Percentiles rank a stretch among this genome's conserved stretches.
phyloP scores from a whole-genome alignment of 768 basidiomycete genomes.

The Imleria badia region DNA sequence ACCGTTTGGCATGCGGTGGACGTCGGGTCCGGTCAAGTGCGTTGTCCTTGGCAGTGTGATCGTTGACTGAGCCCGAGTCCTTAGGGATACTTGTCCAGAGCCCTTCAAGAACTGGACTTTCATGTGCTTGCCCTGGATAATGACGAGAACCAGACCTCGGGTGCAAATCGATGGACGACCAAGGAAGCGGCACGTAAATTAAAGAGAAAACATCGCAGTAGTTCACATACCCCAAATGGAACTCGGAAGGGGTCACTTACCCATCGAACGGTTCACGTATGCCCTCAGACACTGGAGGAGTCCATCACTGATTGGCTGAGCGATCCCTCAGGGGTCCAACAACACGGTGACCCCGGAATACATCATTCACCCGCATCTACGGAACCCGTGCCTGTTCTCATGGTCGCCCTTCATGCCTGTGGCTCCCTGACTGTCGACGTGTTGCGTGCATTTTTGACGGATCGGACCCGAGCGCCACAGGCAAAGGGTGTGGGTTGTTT shows the following conservation, averaged over 20 bases:
- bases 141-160: conserved; percentile 55
- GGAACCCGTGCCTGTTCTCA: conserved; percentile 44
- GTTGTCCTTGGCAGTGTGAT: conserved; percentile 8
- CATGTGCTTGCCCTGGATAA: conserved; percentile 69
- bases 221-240: background rate
- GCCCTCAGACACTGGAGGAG: conserved; percentile 43
- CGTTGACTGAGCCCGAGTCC: background rate
- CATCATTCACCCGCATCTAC: background rate
- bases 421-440: conserved; percentile 71
- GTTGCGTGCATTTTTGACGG: conserved; percentile 49
- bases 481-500: background rate
- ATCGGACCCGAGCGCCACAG: conserved; percentile 16
- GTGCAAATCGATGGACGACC: conserved; percentile 48
- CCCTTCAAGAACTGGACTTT: conserved; percentile 34
- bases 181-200: conserved; percentile 21
- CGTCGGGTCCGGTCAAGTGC: conserved; percentile 71
- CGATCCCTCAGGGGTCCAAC: conserved; percentile 8
- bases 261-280: conserved; percentile 58
- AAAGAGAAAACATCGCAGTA: conserved; percentile 8
- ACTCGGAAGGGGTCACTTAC: conserved; percentile 40
- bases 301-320: conserved; percentile 56
- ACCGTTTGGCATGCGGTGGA: conserved; percentile 56
- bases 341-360: background rate
- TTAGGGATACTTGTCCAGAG: conserved; percentile 65
- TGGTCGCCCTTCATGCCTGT: conserved; percentile 75